Conservation (phyloP, 139 green algal species). For the Chlorella sp. region DNA sequence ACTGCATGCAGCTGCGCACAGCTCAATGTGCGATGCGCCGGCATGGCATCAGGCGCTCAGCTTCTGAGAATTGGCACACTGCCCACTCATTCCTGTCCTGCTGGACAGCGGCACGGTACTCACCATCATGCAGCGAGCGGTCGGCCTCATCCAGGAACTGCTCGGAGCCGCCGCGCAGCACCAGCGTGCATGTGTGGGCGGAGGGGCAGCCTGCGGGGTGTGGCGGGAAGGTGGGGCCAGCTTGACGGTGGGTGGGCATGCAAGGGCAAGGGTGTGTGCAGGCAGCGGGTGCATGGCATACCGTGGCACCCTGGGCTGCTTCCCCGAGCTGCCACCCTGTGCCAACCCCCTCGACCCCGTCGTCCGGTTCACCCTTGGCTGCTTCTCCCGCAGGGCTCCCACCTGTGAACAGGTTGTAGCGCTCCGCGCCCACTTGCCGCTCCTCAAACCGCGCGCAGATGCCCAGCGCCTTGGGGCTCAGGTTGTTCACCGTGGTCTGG, state of each 20-base stretch:
- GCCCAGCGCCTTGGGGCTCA: constrained; percentile 85
- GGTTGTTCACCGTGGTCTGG: constrained; percentile 96
- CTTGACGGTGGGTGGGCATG: background rate
- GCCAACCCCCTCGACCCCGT: too few species aligned
- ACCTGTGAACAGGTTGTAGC: constrained; percentile 98
- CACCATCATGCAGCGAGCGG: constrained; percentile 91
- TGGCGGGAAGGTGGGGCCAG: background rate
- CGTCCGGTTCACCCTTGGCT: too few species aligned
- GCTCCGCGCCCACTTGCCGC: constrained; percentile 95
- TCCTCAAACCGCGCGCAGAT: constrained; percentile 95
- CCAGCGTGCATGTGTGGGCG: constrained; percentile 94
- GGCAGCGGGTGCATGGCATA: background rate
- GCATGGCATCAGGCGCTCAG: too few species aligned
- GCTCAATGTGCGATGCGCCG: too few species aligned
- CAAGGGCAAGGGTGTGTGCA: background rate
- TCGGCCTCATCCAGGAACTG: constrained; percentile 96
- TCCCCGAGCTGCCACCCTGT: too few species aligned
- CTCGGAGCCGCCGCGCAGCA: constrained; percentile 95
- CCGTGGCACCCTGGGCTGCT: too few species aligned
- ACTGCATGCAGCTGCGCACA: too few species aligned
- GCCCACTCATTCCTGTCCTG: too few species aligned
- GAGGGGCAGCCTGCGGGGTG: constrained; percentile 71
- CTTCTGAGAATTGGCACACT: too few species aligned
- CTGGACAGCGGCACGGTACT: too few species aligned
- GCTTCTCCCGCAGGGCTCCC: too few species aligned